Evolutionary conservation across 2,329 filamentous ascomycete genomes (phyloP).

Genomic region (Sarocladium oryzae): DNA sequence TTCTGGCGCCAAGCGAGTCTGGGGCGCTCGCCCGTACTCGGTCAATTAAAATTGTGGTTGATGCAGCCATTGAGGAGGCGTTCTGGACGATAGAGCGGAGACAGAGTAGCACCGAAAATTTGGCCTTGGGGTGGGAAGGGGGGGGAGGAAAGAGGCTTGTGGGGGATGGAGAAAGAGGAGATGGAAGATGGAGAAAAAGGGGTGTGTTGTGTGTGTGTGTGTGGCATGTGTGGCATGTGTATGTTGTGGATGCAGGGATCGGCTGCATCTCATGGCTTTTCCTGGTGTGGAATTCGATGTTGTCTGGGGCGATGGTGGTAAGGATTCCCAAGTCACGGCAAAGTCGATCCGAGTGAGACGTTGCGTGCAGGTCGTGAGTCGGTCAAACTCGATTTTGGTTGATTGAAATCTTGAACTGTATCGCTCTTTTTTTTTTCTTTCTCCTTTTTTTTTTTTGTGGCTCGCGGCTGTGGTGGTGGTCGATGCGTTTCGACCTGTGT

Average conservation of each 20-base stretch:
- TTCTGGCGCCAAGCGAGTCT: conserved; percentile 1
- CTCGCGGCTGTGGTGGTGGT: no score
- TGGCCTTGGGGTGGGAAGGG: conserved; percentile 2
- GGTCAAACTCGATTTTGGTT: no score
- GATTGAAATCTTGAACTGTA: neutral
- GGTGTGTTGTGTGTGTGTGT: no score
- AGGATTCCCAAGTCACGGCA: neutral
- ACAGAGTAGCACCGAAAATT: conserved; percentile 9
- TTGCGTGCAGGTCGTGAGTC: no score
- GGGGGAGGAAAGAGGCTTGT: neutral
- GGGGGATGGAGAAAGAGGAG: neutral
- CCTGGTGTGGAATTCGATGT: neutral
- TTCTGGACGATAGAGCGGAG: neutral
- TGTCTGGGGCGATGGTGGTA: neutral
- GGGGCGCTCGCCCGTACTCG: conserved; percentile 5
- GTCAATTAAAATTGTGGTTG: conserved; percentile 5
- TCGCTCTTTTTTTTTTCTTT: no score
- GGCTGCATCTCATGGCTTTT: conserved; percentile 2
- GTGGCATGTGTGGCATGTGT: neutral
- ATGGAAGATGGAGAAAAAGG: neutral
- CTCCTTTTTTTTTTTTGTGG: no score
- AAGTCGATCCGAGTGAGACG: neutral
- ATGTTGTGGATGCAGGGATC: neutral
- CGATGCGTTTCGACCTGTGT: no score
- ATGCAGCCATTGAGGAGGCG: neutral